phyloP scores from a whole-genome alignment of 2,329 filamentous ascomycete species.

The Ophiostoma sp. region DNA sequence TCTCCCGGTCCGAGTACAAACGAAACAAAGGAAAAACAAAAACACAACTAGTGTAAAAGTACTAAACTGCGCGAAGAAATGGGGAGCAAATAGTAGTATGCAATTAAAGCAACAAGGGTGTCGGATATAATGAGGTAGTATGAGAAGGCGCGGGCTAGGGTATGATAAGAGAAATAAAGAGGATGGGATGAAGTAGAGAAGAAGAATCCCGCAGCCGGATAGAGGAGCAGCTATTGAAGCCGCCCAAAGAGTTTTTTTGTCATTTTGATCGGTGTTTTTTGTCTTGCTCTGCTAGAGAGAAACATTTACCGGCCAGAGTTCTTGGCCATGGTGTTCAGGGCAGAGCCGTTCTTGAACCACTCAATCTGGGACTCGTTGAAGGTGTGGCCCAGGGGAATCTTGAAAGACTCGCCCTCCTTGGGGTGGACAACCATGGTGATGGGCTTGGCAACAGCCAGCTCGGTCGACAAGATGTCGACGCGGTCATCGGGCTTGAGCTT shows the following conservation, averaged over 20 bases:
- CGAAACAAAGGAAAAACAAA: neutral
- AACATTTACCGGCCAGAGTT: conserved; percentile 12
- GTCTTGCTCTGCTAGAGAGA: neutral
- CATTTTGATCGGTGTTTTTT: neutral
- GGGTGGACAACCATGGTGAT: conserved; percentile 89
- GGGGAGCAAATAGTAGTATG: neutral
- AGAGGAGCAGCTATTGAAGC: neutral
- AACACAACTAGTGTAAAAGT: neutral
- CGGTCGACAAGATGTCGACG: conserved; percentile 82
- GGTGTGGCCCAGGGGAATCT: conserved; percentile 83
- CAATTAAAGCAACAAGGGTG: conserved; percentile 11
- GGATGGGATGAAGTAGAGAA: neutral
- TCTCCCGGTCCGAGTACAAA: conserved; percentile 9
- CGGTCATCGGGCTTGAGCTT: conserved; percentile 91
- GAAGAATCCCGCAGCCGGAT: neutral
- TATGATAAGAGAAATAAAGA: conserved; percentile 1
- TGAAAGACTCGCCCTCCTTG: conserved; percentile 74
- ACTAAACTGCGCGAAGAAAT: conserved; percentile 7
- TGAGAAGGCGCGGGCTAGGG: neutral
- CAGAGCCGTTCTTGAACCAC: conserved; percentile 98
- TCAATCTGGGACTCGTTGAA: conserved; percentile 98
- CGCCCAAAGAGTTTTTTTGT: neutral
- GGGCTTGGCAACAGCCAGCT: conserved; percentile 88
- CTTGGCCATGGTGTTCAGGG: conserved; percentile 98
- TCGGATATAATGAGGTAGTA: conserved; percentile 1